Conservation (phyloP, 805 yeast species). For the Candida namnaoensis region DNA sequence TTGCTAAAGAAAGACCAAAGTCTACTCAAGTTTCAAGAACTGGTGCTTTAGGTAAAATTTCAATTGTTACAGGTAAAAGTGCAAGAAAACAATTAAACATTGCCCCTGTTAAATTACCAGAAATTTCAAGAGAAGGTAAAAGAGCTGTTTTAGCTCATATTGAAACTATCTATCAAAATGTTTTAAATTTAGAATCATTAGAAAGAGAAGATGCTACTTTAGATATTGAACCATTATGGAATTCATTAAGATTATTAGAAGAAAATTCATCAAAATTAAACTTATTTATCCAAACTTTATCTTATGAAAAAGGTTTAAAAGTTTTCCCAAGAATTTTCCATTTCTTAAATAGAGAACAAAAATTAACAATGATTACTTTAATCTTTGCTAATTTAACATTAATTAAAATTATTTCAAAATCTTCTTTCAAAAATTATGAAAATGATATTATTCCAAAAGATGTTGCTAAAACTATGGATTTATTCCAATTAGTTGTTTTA, state of each 20-base stretch:
- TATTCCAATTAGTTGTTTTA: slow-evolving; percentile 72
- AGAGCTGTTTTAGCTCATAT: slow-evolving; percentile 55
- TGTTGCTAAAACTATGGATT: slow-evolving; percentile 53
- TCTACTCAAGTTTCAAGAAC: slow-evolving; percentile 55
- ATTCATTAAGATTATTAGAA: slow-evolving; percentile 65
- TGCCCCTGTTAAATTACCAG: slow-evolving; percentile 33
- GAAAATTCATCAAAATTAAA: slow-evolving; percentile 33
- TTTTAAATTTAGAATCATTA: slow-evolving; percentile 70
- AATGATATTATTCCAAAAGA: slow-evolving; percentile 44
- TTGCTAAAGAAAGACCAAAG: slow-evolving; percentile 83
- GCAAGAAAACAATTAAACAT: slow-evolving; percentile 82
- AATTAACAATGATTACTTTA: slow-evolving; percentile 66
- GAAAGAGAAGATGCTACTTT: slow-evolving; percentile 49
- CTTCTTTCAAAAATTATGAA: slow-evolving; percentile 65
- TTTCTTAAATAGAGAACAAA: slow-evolving; percentile 68
- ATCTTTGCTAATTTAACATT: slow-evolving; percentile 75
- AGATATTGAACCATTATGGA: slow-evolving; percentile 55
- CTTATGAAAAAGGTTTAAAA: slow-evolving; percentile 83
- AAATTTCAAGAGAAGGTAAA: slow-evolving; percentile 24
- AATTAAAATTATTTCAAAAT: slow-evolving; percentile 66
- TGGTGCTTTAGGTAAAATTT: slow-evolving; percentile 86
- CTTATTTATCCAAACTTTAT: slow-evolving; percentile 77
- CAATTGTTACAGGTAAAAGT: slow-evolving; percentile 69
- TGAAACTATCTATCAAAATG: slow-evolving; percentile 71
- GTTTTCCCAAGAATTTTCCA: slow-evolving; percentile 83